Conservation (phyloP, 2,329 filamentous ascomycete genomes). For the Ophiostoma ulmi region DNA sequence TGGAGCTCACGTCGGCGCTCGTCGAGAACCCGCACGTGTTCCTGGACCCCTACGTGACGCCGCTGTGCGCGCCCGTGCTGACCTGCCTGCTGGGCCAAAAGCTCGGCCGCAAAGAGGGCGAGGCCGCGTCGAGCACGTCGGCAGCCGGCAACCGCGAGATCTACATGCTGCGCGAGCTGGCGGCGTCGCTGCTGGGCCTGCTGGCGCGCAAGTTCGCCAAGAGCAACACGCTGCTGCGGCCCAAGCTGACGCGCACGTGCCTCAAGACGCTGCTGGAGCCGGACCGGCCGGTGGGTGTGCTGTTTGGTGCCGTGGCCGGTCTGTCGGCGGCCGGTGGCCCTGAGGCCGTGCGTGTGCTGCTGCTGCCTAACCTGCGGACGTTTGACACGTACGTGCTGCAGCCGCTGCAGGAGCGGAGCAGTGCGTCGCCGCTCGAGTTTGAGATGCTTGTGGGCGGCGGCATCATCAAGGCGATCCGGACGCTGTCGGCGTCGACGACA, state of each 20-base stretch:
- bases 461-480: conserved; percentile 50
- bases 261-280: conserved; percentile 89
- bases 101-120: conserved; percentile 56
- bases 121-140: conserved; percentile 2
- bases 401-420: conserved; percentile 46
- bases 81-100: conserved; percentile 86
- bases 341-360: conserved; percentile 53
- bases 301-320: conserved; percentile 83
- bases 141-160: neutral
- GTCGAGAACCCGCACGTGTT: conserved; percentile 80
- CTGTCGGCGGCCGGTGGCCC: conserved; percentile 69
- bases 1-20: conserved; percentile 80
- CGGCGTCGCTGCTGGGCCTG: conserved; percentile 72
- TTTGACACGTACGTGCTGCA: conserved; percentile 51
- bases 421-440: conserved; percentile 39
- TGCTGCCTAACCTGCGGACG: conserved; percentile 51
- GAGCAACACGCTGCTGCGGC: conserved; percentile 74
- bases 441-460: conserved; percentile 50
- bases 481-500: conserved; percentile 32
- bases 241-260: conserved; percentile 86
- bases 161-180: conserved; percentile 66
- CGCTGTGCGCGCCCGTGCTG: conserved; percentile 77
- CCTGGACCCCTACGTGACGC: conserved; percentile 55
- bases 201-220: conserved; percentile 77
- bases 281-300: conserved; percentile 71